Evolutionary conservation across 176 grass and related monocot species (phyloP).

Genomic region (Aegilops longissima): DNA sequence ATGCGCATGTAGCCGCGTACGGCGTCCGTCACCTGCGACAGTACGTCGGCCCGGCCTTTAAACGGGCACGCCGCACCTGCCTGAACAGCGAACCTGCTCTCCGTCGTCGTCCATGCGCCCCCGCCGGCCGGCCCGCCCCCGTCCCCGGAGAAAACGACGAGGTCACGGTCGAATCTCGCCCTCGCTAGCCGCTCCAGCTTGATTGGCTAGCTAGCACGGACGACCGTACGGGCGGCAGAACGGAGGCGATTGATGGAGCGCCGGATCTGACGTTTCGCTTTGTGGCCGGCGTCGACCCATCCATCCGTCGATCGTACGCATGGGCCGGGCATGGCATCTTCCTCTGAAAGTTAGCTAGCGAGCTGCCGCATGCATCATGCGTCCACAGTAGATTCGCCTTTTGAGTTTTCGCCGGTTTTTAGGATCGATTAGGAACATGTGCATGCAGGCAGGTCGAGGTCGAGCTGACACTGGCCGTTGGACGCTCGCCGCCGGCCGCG

Average conservation of each 20-base stretch:
- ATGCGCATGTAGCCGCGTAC: not conserved
- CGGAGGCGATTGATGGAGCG: conserved; percentile 2
- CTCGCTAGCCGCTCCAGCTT: not conserved
- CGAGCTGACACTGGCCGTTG: not conserved
- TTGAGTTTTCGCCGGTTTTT: not conserved
- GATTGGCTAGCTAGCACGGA: not conserved
- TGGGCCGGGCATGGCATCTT: not conserved
- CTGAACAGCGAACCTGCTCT: not conserved
- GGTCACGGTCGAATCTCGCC: not conserved
- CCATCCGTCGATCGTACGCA: not conserved
- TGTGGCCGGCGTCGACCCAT: not conserved
- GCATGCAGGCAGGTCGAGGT: not conserved
- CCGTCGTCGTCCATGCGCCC: not conserved
- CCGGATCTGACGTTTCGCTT: conserved; percentile 9
- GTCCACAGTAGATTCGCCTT: not conserved
- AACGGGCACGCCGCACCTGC: conserved; percentile 13
- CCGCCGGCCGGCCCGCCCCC: not conserved
- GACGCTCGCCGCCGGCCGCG: too few species aligned
- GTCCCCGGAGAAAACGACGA: not conserved
- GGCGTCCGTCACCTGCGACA: not conserved
- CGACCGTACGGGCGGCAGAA: not conserved
- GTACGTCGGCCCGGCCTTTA: not conserved
- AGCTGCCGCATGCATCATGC: not conserved
- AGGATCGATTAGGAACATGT: not conserved
- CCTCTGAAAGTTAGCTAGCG: not conserved